Conservation (phyloP, 805 yeast species). For the Ogataea kodamae region DNA sequence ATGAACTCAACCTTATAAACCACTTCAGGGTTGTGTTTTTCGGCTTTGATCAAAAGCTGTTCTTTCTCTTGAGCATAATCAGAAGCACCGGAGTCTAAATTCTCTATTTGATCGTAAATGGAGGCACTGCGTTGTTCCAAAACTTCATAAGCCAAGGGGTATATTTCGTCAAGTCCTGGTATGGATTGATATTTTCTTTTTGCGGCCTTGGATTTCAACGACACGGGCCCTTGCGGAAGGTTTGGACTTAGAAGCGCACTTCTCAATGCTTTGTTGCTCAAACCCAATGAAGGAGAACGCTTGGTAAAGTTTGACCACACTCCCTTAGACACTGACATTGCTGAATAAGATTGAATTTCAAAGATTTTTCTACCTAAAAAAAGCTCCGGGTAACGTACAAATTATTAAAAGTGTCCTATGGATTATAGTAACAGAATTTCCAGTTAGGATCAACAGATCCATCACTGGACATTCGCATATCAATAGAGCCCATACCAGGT, state of each 20-base stretch:
- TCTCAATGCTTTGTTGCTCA: conserved; percentile 27
- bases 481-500: conserved; percentile 10
- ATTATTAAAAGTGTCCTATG: conserved; percentile 5
- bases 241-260: conserved; percentile 31
- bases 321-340: conserved; percentile 30
- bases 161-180: conserved; percentile 64
- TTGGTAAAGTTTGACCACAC: conserved; percentile 36
- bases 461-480: not conserved
- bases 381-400: conserved; percentile 8
- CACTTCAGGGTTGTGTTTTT: conserved; percentile 80
- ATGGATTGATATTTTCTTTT: conserved; percentile 64
- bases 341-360: conserved; percentile 4
- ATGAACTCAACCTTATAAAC: conserved; percentile 56
- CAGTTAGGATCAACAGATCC: conserved; percentile 12
- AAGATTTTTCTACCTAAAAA: conserved; percentile 3
- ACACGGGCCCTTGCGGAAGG: conserved; percentile 49
- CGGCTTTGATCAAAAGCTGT: conserved; percentile 54
- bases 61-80: conserved; percentile 22
- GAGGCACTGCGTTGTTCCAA: conserved; percentile 46
- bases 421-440: conserved; percentile 18
- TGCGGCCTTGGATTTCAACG: conserved; percentile 41
- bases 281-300: conserved; percentile 31
- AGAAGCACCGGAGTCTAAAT: conserved; percentile 22
- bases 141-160: conserved; percentile 61
- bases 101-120: conserved; percentile 38